Evolutionary conservation across 177 flowering plant species (phyloP), one percentile per base, ranked within the genome.

Genomic region (Vitis hybrid): DNA sequence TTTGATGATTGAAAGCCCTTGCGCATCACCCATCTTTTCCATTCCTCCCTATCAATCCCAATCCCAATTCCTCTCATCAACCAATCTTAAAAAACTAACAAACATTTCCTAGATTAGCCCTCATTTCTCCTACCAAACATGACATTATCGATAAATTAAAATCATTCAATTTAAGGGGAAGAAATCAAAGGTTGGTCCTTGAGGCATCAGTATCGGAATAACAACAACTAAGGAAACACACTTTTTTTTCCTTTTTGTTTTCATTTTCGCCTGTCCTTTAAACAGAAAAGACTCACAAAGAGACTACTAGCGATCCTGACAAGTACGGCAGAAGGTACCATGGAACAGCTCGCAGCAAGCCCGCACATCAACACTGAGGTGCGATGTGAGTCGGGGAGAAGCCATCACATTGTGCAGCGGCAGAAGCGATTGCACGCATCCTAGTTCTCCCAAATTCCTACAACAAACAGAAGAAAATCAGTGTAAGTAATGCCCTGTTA

Each of bases 311-410:
- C 97, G 97, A 92, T 92, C 97, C 82, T 81, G 97, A 92, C 97
- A 95, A 95, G 97, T 77, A 73, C 94, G 90, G 82, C 87, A 74
- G 86, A 92, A 86, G 97, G 93, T 92, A 94, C 98, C 98, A 78
- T 94, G 88, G 73, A 88, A 88, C 84, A 94, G 86, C 93, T 91
- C 98, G 78, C 93, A 84, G 64, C 78, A 94, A 53, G 92, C 97
- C 56, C 94, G 88, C 62, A 69, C 78, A 19, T 80, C 76, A 63
- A 82, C 87, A 18, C 87, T 74, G 58, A 87, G 81, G 74, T 88
- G 92, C 1, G 97, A 89, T 2, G 96, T 89, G 53, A 87, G 82
- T 70, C 85, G 70, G 15, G 81, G 33, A 1, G 87, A 77, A 11
- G 82, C 84, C 28, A 76, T 77, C 66, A 76, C 67, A 52, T 77